Percentiles rank a stretch among this genome's conserved stretches.
Conservation (phyloP, 179 eudicot species). For the Actinidia arguta region DNA sequence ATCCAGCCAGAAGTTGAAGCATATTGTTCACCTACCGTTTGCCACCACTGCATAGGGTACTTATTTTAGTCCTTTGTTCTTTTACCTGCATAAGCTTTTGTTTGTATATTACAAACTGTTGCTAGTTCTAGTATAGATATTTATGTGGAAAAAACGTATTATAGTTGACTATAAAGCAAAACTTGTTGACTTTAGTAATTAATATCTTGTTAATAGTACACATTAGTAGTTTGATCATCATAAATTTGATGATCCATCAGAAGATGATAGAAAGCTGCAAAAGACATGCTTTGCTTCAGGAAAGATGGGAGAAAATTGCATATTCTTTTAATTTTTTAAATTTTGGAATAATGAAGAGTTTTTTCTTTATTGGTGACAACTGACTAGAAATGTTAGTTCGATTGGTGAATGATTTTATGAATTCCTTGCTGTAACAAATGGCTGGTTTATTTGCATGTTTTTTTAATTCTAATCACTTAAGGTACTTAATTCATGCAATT, state of each 20-base stretch:
- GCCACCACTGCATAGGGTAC: conserved; percentile 90
- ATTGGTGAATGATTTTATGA: neutral
- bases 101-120: neutral
- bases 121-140: neutral
- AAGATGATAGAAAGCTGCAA: neutral
- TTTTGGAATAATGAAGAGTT: neutral
- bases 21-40: conserved; percentile 87
- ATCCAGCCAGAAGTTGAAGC: conserved; percentile 98
- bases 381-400: neutral
- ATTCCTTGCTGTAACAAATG: neutral
- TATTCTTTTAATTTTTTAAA: too few species aligned
- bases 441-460: neutral
- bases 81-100: neutral
- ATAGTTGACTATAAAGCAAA: neutral
- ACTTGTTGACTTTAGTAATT: neutral
- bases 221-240: conserved; percentile 1
- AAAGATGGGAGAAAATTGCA: neutral
- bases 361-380: neutral
- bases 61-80: conserved; percentile 12
- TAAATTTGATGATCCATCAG: neutral
- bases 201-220: neutral
- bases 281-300: neutral
- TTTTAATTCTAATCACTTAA: neutral
- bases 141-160: neutral
- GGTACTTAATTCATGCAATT: neutral